Evolutionary conservation across 306 rosid genomes (phyloP).

Genomic region (Aeschynomene evenia): DNA sequence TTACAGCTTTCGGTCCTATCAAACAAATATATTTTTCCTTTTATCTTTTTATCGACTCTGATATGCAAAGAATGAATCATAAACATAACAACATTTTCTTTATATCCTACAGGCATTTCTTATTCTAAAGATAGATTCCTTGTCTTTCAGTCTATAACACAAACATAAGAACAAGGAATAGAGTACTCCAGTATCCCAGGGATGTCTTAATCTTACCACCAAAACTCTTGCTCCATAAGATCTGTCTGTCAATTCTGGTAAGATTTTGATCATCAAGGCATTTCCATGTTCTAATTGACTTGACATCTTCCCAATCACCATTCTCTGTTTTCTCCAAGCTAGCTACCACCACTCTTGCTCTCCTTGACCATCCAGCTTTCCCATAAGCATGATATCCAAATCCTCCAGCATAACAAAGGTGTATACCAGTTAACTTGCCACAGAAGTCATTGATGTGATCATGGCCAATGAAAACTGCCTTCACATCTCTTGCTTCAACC

Average conservation of each 20-base stretch:
- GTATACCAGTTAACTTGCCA: slow-evolving; percentile 57
- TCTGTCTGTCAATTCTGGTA: slow-evolving; percentile 52
- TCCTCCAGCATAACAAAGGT: slow-evolving; percentile 82
- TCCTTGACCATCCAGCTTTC: slow-evolving; percentile 83
- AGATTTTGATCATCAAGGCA: slow-evolving; percentile 68
- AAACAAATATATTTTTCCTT: not conserved
- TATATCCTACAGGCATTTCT: not conserved
- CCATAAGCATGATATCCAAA: slow-evolving; percentile 93
- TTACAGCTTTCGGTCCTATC: not conserved
- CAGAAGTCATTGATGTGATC: slow-evolving; percentile 86
- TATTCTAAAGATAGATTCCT: slow-evolving; percentile 5
- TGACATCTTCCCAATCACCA: slow-evolving; percentile 65
- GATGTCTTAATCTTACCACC: slow-evolving; percentile 53
- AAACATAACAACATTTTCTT: not conserved
- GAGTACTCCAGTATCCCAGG: not conserved
- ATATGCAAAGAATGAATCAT: slow-evolving; percentile 6
- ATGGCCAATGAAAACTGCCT: slow-evolving; percentile 76
- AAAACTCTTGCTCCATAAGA: slow-evolving; percentile 67
- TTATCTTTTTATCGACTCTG: not conserved
- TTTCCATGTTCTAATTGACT: slow-evolving; percentile 80
- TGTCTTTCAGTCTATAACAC: not conserved
- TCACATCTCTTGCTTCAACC: slow-evolving; percentile 75
- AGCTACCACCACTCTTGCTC: slow-evolving; percentile 72
- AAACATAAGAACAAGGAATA: slow-evolving; percentile 16
- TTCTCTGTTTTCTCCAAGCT: slow-evolving; percentile 52